Base-by-base conservation (phyloP, 352 stramenopile species). In the Globisporangium nagaii region DNA sequence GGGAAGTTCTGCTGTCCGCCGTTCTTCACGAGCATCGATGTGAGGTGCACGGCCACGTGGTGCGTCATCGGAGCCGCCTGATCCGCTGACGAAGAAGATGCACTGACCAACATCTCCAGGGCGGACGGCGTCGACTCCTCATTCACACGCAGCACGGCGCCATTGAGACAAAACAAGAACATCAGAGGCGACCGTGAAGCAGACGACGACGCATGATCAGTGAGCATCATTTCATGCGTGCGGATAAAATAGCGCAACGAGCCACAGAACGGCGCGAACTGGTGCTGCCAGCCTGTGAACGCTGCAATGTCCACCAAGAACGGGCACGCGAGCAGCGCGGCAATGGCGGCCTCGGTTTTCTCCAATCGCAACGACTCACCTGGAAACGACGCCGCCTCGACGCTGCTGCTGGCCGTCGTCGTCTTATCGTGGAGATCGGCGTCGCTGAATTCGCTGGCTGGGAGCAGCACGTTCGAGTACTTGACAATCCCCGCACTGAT, bases 181-280 rank as follows among this genome's bases (percentile, higher is more conserved):
- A 74, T 66, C 37, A 81, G 68, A 28, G 44, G n/a, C n/a, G n/a
- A 31, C 34, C 28, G 60, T 27, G 60, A 58, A 47, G n/a, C n/a
- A n/a, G 48, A 53, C 57, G 48, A 52, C 59, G 62, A 53, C 60
- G 64, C 80, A 87, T 88, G 78, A 88, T 91, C 80, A 85, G 71
- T 27, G 49, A 77, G 48, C 70, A 88, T 87, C 76, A 88, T 83
- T 65, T 91, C 81, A 86, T 91, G 74, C 79, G 78, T 66, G 53
- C 73, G 66, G 69, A 91, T 66, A 75, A 91, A 91, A 36, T 53
- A 62, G 56, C 67, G 74, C 65, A 91, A 58, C 3, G 76, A 43
- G 42, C 79, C 81, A 68, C 78, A 88, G 32, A 73, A 66, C 1
- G 70, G 73, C 37, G 66, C 79, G 71, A 80, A 91, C 17, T 53